phyloP scores from a whole-genome alignment of 2,329 filamentous ascomycete genomes.

The Nannizzia gypsea region DNA sequence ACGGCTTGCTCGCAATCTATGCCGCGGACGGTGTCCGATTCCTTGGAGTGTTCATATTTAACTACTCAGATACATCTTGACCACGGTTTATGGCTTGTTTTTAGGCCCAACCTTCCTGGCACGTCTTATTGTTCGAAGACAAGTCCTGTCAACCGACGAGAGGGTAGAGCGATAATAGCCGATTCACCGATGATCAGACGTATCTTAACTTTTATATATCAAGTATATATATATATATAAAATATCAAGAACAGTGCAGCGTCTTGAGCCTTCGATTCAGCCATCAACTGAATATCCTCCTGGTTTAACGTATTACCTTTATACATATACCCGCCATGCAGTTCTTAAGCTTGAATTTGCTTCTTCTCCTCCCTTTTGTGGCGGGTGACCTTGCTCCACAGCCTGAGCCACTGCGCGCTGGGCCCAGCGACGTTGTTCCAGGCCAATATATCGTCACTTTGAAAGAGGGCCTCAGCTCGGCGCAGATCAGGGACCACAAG shows the following conservation, averaged over 20 bases:
- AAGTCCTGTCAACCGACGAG: not conserved
- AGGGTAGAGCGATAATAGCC: not conserved
- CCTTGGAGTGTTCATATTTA: not conserved
- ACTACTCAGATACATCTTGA: not conserved
- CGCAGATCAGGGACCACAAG: conserved; percentile 4
- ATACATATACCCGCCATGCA: not conserved
- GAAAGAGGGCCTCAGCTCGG: conserved; percentile 8
- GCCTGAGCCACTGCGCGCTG: not conserved
- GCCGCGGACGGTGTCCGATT: not conserved
- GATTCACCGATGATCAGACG: not conserved
- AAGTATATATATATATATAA: not conserved
- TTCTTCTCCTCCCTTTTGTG: not conserved
- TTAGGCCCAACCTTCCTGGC: not conserved
- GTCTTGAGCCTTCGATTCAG: not conserved
- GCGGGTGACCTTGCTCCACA: not conserved
- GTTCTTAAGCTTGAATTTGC: not conserved
- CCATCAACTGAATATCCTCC: not conserved
- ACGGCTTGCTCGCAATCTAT: not conserved
- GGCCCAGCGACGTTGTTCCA: conserved; percentile 6
- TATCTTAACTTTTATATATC: too few relatives aligned
- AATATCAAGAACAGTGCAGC: not conserved
- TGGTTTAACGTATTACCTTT: not conserved
- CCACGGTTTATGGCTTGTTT: not conserved
- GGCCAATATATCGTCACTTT: conserved; percentile 10
- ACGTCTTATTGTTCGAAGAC: not conserved